These are phyloP conservation scores for Ceratocystis lukuohia DNA, from an alignment of 2,329 filamentous ascomycete species.

Conservation along the genomic window DNA sequence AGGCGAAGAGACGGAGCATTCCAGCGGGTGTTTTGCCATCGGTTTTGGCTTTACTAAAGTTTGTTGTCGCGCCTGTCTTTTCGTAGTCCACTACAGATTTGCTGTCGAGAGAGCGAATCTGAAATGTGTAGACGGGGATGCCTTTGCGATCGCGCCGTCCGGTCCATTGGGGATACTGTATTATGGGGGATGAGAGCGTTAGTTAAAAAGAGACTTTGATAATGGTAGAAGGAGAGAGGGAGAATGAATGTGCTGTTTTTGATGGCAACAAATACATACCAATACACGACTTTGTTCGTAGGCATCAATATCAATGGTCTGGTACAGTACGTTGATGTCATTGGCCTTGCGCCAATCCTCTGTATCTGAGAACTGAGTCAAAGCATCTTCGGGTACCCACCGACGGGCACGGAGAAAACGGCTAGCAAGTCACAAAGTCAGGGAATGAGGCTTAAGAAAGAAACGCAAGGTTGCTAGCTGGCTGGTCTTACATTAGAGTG, in stretches of 20 bases:
- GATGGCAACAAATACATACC: conserved; percentile 34
- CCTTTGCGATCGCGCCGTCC: conserved; percentile 77
- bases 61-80: conserved; percentile 44
- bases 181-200: conserved; percentile 18
- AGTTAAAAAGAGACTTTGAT: not conserved
- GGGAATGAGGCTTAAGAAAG: conserved; percentile 8
- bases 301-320: conserved; percentile 71
- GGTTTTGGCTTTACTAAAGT: conserved; percentile 46
- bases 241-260: not conserved
- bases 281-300: conserved; percentile 69
- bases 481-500: conserved; percentile 47
- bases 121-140: conserved; percentile 84
- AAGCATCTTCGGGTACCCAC: conserved; percentile 66
- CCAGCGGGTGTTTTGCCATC: conserved; percentile 57
- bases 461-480: not conserved
- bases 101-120: conserved; percentile 68
- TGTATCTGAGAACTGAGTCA: conserved; percentile 73
- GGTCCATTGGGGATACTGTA: conserved; percentile 85
- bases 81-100: conserved; percentile 74
- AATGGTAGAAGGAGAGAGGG: not conserved
- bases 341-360: conserved; percentile 77
- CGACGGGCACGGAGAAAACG: conserved; percentile 76
- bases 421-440: conserved; percentile 32
- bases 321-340: conserved; percentile 64
- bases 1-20: conserved; percentile 72